Evolutionary conservation across 148 eudicot species (phyloP).

Genomic region (Dysphania ambrosioides): DNA sequence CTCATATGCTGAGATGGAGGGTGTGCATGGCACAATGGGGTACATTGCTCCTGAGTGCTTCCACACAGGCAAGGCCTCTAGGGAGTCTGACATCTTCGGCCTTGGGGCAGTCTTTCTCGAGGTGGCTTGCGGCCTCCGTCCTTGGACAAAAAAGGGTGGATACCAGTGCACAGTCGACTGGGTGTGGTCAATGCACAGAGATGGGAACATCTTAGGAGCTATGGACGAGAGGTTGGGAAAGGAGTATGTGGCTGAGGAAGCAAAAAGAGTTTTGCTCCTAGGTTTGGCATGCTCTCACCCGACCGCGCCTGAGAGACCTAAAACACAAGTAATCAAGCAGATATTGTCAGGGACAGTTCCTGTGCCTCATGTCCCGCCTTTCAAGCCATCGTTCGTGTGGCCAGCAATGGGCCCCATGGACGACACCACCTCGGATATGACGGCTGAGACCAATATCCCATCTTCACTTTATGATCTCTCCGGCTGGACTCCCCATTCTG

Average conservation of each 20-base stretch:
- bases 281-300: slow-evolving; percentile 86
- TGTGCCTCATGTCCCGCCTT: slow-evolving; percentile 51
- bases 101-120: slow-evolving; percentile 75
- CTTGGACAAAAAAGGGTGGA: slow-evolving; percentile 47
- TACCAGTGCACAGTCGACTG: slow-evolving; percentile 57
- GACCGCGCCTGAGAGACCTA: slow-evolving; percentile 53
- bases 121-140: slow-evolving; percentile 58
- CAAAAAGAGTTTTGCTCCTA: slow-evolving; percentile 50
- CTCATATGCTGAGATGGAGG: slow-evolving; percentile 65
- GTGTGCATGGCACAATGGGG: slow-evolving; percentile 69
- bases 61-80: slow-evolving; percentile 73
- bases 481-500: slow-evolving; percentile 38
- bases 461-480: slow-evolving; percentile 34
- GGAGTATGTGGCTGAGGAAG: slow-evolving; percentile 49
- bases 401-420: slow-evolving; percentile 45
- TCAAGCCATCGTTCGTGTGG: slow-evolving; percentile 79
- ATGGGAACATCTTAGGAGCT: slow-evolving; percentile 50
- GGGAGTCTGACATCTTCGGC: slow-evolving; percentile 67
- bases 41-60: slow-evolving; percentile 90
- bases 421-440: slow-evolving; percentile 31
- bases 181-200: slow-evolving; percentile 77
- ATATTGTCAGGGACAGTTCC: slow-evolving; percentile 53
- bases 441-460: slow-evolving; percentile 24
- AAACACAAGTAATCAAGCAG: slow-evolving; percentile 45
- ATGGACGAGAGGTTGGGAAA: slow-evolving; percentile 49